Evolutionary conservation across 2,329 filamentous ascomycete genomes (phyloP), one percentile per base, ranked within the genome.

Genomic region (Stachybotrys chlorohalonatus): DNA sequence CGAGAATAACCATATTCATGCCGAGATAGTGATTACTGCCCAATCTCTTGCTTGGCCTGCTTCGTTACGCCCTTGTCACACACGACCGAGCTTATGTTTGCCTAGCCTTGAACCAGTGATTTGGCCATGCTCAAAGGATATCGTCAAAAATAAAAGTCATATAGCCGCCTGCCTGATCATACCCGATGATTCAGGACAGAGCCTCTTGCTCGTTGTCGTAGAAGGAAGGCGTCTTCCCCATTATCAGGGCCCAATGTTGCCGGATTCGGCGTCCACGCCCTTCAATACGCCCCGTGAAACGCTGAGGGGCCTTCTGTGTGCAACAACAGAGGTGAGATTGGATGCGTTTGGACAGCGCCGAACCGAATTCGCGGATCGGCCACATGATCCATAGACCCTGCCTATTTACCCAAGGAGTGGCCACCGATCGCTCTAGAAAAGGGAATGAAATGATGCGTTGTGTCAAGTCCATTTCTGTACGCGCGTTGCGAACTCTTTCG

Each of bases 291-390:
- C 36, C 36, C 13, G 36, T 42, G 36, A 9, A 42, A 42, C 36
- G 36, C 6, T 5, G 8, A 9, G 36, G 9, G 13, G 36, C 36
- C 36, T 24, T 42, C 36, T 42, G 36, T 2, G 13, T 42, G 36
- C 13, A 42, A 42, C 36, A 13, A 9, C 36, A 13, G 8, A 42
- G 36, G 36, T 31, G 45, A 50, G 31, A 53, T 42, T 42, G 47
- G 46, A 53, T 31, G 11, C 47, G 47, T 49, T 13, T 49, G 52
- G 52, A 53, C 16, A 53, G 48, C 15, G 45, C 49, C 47, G 49
- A 53, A 31, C 46, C 36, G 13, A 42, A 42, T 42, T 42, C 36
- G 9, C 5, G 36, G 36, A 42, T 42, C 36, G 9, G 36, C 36
- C 36, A 5, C 36, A 42, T 42, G 9, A 42, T 42, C 36, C 36